phyloP scores from a whole-genome alignment of 139 green algal species.

The Nannochloris sp. region DNA sequence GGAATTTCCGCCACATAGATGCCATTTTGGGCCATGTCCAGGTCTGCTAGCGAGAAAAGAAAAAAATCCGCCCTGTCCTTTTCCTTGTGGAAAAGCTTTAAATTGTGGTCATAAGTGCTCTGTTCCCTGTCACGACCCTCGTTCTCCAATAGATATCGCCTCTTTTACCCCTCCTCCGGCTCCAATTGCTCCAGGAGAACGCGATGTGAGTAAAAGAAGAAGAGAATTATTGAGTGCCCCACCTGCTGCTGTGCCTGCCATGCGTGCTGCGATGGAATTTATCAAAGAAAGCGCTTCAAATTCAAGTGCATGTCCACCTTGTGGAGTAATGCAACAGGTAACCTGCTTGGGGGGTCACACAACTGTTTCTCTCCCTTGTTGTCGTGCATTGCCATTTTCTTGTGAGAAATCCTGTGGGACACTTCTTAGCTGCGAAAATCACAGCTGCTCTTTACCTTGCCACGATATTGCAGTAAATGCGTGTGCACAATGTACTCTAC shows the following conservation, averaged over 20 bases:
- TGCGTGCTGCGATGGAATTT: too few relatives aligned
- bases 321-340: slow-evolving; percentile 30
- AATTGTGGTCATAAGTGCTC: slow-evolving; percentile 56
- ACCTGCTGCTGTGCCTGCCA: neutral
- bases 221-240: slow-evolving; percentile 1
- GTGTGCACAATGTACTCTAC: slow-evolving; percentile 39
- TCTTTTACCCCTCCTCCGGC: slow-evolving; percentile 38
- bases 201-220: neutral
- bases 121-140: slow-evolving; percentile 53
- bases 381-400: slow-evolving; percentile 20
- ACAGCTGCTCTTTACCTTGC: slow-evolving; percentile 51
- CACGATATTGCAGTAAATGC: slow-evolving; percentile 26
- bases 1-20: slow-evolving; percentile 43
- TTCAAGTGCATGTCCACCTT: slow-evolving; percentile 59
- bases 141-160: slow-evolving; percentile 34
- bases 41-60: neutral
- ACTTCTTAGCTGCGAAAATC: slow-evolving; percentile 54
- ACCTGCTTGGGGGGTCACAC: slow-evolving; percentile 46
- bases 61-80: slow-evolving; percentile 43
- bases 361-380: slow-evolving; percentile 26
- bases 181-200: slow-evolving; percentile 8
- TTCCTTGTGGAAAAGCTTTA: slow-evolving; percentile 44
- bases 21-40: slow-evolving; percentile 77
- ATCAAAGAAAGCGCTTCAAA: too few relatives aligned
- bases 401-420: slow-evolving; percentile 31